Conservation (phyloP, 371 early-diverging fungal species). For the Cokeromyces recurvatus region DNA sequence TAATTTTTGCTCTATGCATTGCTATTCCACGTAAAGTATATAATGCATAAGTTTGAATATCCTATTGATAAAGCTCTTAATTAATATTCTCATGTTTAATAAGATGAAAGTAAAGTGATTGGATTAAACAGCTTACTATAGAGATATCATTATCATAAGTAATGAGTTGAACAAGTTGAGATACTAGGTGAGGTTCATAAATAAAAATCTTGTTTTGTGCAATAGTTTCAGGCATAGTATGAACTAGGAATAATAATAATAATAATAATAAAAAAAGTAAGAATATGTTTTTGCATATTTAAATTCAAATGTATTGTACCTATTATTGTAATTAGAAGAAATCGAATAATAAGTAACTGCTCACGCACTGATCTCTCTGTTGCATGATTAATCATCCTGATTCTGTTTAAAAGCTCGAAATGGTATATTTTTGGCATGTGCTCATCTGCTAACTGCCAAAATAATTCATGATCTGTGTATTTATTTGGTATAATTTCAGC, state of each 20-base stretch:
- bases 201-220: conserved; percentile 73
- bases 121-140: conserved; percentile 6
- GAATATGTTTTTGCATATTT: too few species aligned
- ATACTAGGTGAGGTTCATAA: conserved; percentile 85
- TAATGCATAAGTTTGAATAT: conserved; percentile 76
- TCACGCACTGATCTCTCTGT: conserved; percentile 36
- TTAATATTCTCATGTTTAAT: too few species aligned
- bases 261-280: too few species aligned
- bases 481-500: background rate
- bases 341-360: conserved; percentile 64
- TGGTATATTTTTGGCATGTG: conserved; percentile 71
- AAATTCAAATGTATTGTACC: too few species aligned
- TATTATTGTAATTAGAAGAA: conserved; percentile 77
- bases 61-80: conserved; percentile 34
- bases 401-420: conserved; percentile 72
- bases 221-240: conserved; percentile 63
- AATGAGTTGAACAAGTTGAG: conserved; percentile 71
- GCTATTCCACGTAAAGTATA: conserved; percentile 82
- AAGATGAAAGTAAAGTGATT: too few species aligned
- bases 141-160: conserved; percentile 49
- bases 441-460: conserved; percentile 32
- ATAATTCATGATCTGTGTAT: conserved; percentile 14
- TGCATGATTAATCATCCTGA: conserved; percentile 66
- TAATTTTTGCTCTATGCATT: conserved; percentile 64
- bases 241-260: conserved; percentile 40